Evolutionary conservation across 495 filamentous ascomycete genomes (phyloP), one percentile per base, ranked within the genome.

Genomic region (Apiosordaria backusii): DNA sequence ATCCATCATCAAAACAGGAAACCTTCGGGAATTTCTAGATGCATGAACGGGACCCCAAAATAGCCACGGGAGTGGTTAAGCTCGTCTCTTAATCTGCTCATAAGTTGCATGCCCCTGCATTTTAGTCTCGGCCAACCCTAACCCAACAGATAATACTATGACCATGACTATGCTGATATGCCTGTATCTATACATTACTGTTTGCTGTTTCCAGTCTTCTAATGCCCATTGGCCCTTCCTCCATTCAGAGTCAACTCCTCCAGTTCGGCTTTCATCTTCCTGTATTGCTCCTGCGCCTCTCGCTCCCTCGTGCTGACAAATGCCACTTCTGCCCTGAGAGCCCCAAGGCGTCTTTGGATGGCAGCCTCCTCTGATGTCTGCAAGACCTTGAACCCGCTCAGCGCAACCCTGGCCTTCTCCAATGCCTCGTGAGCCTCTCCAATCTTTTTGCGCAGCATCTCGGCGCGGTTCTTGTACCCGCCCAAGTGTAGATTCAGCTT

Each of bases 241-340:
- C 9, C 5, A 13, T 45, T 45, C 35, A 45, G 35, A 18, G 67
- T 71, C 72, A 94, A 78, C 64, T 79, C 82, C 60, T 90, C 88
- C 63, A 97, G 73, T 80, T 98, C 95, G 50, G 92, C 90, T 74
- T 84, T 92, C 65, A 86, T 83, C 65, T 76, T 79, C 72, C 89
- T 83, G 74, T 94, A 98, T 69, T 89, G 74, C 65, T 97, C 92
- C 78, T 99, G 96, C 27, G 91, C 91, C 81, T 97, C 92, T 60
- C 92, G 83, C 82, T 97, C 94, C 65, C 93, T 84, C 65, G 87
- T 88, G 73, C 87, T 89, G 23, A 98, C 85, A 75, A 92, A 92
- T 18, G 82, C 84, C 22, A 96, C 93, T 73, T 97, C 92, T n/a
- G 87, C 87, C 54, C 90, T 86, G 60, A 98, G 80, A 29, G 81